phyloP scores from a whole-genome alignment of 2,329 filamentous ascomycete species.

The Paracamarosporium sp. region DNA sequence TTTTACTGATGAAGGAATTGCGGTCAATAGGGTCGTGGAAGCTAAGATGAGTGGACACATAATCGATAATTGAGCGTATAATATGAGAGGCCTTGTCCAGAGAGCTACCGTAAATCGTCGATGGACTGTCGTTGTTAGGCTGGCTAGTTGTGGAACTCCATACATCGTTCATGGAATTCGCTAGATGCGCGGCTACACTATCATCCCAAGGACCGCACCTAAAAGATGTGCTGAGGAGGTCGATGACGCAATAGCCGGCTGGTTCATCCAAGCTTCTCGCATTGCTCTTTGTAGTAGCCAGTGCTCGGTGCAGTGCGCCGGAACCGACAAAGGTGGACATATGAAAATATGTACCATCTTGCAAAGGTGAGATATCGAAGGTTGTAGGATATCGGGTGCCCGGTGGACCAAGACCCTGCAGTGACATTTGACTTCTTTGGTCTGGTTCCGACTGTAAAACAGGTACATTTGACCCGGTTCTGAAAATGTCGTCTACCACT shows the following conservation, averaged over 20 bases:
- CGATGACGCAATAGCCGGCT: slow-evolving; percentile 48
- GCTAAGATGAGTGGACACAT: slow-evolving; percentile 55
- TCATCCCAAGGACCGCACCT: slow-evolving; percentile 65
- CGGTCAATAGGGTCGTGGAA: slow-evolving; percentile 65
- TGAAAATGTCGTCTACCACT: slow-evolving; percentile 22
- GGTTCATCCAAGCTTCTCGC: slow-evolving; percentile 52
- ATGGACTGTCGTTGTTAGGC: not conserved
- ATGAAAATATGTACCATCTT: slow-evolving; percentile 62
- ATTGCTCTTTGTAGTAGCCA: slow-evolving; percentile 30
- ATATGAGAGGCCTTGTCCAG: slow-evolving; percentile 26
- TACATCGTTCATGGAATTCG: slow-evolving; percentile 16
- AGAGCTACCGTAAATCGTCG: not conserved
- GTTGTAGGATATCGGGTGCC: slow-evolving; percentile 59
- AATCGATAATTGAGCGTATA: slow-evolving; percentile 57
- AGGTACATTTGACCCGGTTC: not conserved
- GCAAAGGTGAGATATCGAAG: slow-evolving; percentile 60
- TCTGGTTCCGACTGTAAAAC: slow-evolving; percentile 2
- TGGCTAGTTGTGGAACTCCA: slow-evolving; percentile 11
- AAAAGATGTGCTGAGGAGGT: slow-evolving; percentile 39
- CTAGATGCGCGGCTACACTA: slow-evolving; percentile 53
- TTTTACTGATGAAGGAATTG: slow-evolving; percentile 51
- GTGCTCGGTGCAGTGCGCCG: slow-evolving; percentile 57
- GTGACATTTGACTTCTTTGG: slow-evolving; percentile 12
- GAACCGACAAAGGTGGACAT: slow-evolving; percentile 64
- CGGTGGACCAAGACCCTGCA: slow-evolving; percentile 56